These are phyloP conservation scores for Vitis vinifera DNA, from an alignment of 164 flowering plant species.

Conservation along the genomic window DNA sequence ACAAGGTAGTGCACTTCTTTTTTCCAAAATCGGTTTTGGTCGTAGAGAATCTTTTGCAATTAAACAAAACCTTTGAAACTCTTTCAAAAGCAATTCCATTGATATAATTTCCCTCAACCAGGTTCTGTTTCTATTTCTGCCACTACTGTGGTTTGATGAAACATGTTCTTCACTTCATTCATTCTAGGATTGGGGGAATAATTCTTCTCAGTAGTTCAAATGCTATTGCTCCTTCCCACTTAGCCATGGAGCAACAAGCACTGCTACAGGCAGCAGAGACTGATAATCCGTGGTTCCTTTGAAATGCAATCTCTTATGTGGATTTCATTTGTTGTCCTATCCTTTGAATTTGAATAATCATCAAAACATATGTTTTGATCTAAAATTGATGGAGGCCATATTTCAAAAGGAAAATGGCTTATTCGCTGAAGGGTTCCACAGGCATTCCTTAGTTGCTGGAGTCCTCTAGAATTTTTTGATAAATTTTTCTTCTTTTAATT, in stretches of 20 bases:
- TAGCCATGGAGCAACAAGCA: background rate
- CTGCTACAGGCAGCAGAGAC: background rate
- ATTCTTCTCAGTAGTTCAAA: background rate
- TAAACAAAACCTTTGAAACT: background rate
- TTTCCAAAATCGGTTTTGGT: background rate
- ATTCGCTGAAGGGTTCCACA: background rate
- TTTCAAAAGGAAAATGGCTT: too few species aligned
- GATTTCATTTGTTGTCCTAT: too few species aligned
- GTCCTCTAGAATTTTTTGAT: too few species aligned
- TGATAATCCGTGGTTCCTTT: too few species aligned
- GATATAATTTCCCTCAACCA: background rate
- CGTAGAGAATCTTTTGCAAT: background rate
- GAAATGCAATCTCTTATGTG: background rate
- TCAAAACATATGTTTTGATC: too few species aligned
- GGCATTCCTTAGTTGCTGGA: background rate
- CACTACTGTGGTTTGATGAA: background rate
- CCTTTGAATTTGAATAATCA: background rate
- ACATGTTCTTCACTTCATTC: background rate
- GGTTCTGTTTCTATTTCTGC: background rate
- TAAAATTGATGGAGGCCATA: too few species aligned
- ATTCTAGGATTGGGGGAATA: background rate
- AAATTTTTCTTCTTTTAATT: background rate
- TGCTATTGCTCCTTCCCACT: background rate
- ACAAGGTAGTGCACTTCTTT: conserved; percentile 61
- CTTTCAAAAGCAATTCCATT: background rate